Evolutionary conservation across 2,329 filamentous ascomycete species (phyloP).

Genomic region (Huntiella savannae): DNA sequence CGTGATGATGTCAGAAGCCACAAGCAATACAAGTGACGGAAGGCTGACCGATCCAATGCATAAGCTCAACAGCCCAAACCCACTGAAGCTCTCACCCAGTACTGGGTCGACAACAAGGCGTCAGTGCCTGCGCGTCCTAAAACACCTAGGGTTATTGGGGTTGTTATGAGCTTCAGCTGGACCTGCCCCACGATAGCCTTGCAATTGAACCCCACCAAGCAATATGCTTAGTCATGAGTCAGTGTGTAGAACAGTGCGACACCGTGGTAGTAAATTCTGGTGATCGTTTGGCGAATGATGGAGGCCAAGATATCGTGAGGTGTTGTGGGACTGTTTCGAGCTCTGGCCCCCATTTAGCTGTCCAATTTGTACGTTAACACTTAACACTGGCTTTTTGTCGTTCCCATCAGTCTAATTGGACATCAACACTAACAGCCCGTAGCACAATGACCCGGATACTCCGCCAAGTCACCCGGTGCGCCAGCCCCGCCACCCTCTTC

Average conservation of each 20-base stretch:
- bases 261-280: background rate
- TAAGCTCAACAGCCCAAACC: background rate
- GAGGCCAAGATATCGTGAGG: too few relatives aligned
- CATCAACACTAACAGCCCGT: background rate
- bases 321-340: too few relatives aligned
- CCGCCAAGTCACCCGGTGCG: slow-evolving; percentile 8
- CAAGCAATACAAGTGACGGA: background rate
- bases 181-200: background rate
- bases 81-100: background rate
- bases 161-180: background rate
- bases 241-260: background rate
- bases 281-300: background rate
- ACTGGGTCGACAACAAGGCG: slow-evolving; percentile 1
- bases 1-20: slow-evolving; percentile 6
- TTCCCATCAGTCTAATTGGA: background rate
- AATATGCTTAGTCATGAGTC: background rate
- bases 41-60: background rate
- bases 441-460: slow-evolving; percentile 9
- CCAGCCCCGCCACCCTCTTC: background rate
- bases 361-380: too few relatives aligned
- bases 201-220: background rate
- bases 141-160: background rate
- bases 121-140: slow-evolving; percentile 4
- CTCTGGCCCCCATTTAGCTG: too few relatives aligned
- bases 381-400: background rate